Percentiles rank a stretch among this genome's conserved stretches.
phyloP scores from a whole-genome alignment of 164 flowering plant genomes.

The Protea cynaroides region DNA sequence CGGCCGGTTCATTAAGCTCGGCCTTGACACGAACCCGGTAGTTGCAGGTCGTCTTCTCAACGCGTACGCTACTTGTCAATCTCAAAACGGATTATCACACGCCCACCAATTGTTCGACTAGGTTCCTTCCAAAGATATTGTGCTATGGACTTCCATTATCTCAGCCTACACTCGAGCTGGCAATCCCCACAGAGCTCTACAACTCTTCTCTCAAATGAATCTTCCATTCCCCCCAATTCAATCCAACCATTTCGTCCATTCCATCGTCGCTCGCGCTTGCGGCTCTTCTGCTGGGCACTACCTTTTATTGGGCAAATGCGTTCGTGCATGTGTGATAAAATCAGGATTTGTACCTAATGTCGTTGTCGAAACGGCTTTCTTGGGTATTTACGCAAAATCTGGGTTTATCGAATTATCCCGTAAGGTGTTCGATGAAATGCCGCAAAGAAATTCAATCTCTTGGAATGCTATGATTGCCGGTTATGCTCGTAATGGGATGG shows the following conservation, averaged over 20 bases:
- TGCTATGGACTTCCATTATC: constrained; percentile 38
- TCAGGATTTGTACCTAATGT: constrained; percentile 24
- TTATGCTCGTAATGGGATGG: constrained; percentile 23
- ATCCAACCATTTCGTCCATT: constrained; percentile 27
- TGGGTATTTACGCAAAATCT: constrained; percentile 29
- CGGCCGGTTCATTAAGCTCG: constrained; percentile 31
- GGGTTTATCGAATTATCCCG: constrained; percentile 9
- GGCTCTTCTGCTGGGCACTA: neutral
- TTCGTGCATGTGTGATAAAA: constrained; percentile 22
- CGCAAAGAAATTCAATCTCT: constrained; percentile 21
- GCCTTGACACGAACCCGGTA: constrained; percentile 23
- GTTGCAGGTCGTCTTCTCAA: constrained; percentile 28
- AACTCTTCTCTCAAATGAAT: constrained; percentile 29
- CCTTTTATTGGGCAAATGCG: constrained; percentile 18
- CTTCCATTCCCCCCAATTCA: constrained; percentile 5
- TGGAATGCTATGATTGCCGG: constrained; percentile 38
- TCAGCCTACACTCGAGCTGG: constrained; percentile 22
- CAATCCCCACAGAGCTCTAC: constrained; percentile 22
- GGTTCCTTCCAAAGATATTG: constrained; percentile 26
- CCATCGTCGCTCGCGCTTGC: constrained; percentile 28
- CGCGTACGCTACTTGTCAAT: constrained; percentile 10
- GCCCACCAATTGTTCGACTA: constrained; percentile 36
- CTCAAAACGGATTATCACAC: constrained; percentile 13
- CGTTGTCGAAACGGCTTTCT: constrained; percentile 25
- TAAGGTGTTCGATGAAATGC: constrained; percentile 32